These are phyloP conservation scores for Forsythia viridissima DNA, from an alignment of 257 asterid genomes.

Conservation along the genomic window DNA sequence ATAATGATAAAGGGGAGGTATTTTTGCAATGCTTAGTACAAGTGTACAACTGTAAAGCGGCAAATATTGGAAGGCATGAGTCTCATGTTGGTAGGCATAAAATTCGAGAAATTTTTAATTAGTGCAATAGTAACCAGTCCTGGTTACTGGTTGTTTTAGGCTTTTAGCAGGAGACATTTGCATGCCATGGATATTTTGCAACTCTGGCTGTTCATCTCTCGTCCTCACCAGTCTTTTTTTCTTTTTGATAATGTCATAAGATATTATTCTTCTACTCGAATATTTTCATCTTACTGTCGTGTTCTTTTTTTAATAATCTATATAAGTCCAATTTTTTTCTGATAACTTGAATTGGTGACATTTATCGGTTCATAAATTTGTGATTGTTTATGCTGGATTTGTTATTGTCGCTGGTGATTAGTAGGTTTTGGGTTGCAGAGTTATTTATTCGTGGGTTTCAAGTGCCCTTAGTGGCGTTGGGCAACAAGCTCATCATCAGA, in stretches of 20 bases:
- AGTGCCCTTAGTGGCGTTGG: constrained; percentile 48
- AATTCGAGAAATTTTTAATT: not conserved
- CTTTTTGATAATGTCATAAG: not conserved
- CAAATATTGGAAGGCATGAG: not conserved
- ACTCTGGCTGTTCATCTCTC: not conserved
- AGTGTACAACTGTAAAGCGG: not conserved
- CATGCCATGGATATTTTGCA: not conserved
- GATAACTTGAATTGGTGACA: not conserved
- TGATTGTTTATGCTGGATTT: constrained; percentile 19
- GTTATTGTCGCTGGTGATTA: constrained; percentile 28
- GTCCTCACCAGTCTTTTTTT: not conserved
- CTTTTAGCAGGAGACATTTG: not conserved
- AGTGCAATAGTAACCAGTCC: not conserved
- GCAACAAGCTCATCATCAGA: constrained; percentile 54
- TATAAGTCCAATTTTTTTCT: not conserved
- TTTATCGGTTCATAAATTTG: not conserved
- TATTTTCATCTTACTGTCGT: not conserved
- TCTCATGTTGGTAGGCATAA: not conserved
- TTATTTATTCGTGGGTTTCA: constrained; percentile 44
- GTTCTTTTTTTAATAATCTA: not conserved
- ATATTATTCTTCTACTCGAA: not conserved
- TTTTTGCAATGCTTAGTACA: not conserved
- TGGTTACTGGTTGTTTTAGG: not conserved
- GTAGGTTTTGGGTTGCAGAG: constrained; percentile 50
- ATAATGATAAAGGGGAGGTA: not conserved